Conservation (phyloP, 2,329 filamentous ascomycete genomes). For the Pseudocercospora cruenta region DNA sequence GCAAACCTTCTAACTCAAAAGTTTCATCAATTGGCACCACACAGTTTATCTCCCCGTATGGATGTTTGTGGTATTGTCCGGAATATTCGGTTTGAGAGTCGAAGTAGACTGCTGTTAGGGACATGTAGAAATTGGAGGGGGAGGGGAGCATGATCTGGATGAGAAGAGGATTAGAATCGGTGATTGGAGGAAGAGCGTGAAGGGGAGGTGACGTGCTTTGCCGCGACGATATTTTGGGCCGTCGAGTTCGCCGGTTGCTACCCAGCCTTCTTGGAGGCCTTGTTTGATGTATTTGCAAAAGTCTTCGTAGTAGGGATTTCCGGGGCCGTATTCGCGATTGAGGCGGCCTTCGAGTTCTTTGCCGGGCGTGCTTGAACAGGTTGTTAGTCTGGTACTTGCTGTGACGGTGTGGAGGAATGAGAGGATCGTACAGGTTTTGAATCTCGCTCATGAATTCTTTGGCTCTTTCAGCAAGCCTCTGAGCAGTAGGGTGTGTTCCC, state of each 20-base stretch:
- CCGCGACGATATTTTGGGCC: slow-evolving; percentile 52
- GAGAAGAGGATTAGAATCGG: background rate
- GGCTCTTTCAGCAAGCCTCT: slow-evolving; percentile 27
- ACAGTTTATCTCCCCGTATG: slow-evolving; percentile 40
- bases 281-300: slow-evolving; percentile 40
- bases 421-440: slow-evolving; percentile 26
- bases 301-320: slow-evolving; percentile 43
- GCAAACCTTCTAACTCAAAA: slow-evolving; percentile 59
- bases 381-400: background rate
- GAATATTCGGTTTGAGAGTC: slow-evolving; percentile 53
- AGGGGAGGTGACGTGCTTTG: slow-evolving; percentile 41
- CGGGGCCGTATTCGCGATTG: slow-evolving; percentile 42
- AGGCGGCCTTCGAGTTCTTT: slow-evolving; percentile 41
- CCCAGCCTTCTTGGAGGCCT: slow-evolving; percentile 44
- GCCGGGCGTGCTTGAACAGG: slow-evolving; percentile 39
- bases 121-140: slow-evolving; percentile 55
- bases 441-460: slow-evolving; percentile 33
- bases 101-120: slow-evolving; percentile 63
- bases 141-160: slow-evolving; percentile 50
- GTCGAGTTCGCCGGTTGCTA: slow-evolving; percentile 41
- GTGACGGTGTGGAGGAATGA: background rate
- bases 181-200: background rate
- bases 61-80: slow-evolving; percentile 53
- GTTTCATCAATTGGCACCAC: slow-evolving; percentile 48
- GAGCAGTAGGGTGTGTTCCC: slow-evolving; percentile 26